Percentiles rank a stretch among this genome's conserved stretches.
Conservation (phyloP, 2,329 filamentous ascomycete genomes). For the Pseudocercospora cruenta region DNA sequence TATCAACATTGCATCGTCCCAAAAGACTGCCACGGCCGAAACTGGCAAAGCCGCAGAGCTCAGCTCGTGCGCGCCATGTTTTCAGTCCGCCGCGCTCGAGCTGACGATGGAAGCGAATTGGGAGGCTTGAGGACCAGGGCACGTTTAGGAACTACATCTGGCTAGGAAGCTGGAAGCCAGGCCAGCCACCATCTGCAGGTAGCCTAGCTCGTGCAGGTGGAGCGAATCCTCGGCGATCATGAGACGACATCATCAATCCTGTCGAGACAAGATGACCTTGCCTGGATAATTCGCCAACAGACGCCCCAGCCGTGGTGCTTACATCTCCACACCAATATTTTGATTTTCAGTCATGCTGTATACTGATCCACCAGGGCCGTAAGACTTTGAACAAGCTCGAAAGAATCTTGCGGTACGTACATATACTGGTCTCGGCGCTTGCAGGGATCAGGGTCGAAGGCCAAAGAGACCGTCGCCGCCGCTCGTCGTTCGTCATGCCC, state of each 20-base stretch:
- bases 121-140: slow-evolving; percentile 1
- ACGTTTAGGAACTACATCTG: background rate
- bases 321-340: background rate
- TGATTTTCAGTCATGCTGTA: background rate
- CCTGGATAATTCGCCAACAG: background rate
- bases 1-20: background rate
- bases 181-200: slow-evolving; percentile 9
- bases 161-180: slow-evolving; percentile 5
- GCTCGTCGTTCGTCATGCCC: slow-evolving; percentile 10
- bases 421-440: slow-evolving; percentile 3
- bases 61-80: background rate
- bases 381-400: slow-evolving; percentile 5
- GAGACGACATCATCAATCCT: slow-evolving; percentile 1
- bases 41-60: background rate
- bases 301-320: background rate
- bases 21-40: background rate
- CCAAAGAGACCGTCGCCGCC: background rate
- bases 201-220: slow-evolving; percentile 1
- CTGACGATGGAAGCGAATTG: slow-evolving; percentile 16
- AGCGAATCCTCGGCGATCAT: slow-evolving; percentile 6
- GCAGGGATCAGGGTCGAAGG: slow-evolving; percentile 16
- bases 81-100: slow-evolving; percentile 6
- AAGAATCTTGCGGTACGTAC: slow-evolving; percentile 10
- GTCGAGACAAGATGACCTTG: background rate
- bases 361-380: slow-evolving; percentile 1